Evolutionary conservation across 345 rosid species (phyloP).

Genomic region (Pseudoturritis turrita): DNA sequence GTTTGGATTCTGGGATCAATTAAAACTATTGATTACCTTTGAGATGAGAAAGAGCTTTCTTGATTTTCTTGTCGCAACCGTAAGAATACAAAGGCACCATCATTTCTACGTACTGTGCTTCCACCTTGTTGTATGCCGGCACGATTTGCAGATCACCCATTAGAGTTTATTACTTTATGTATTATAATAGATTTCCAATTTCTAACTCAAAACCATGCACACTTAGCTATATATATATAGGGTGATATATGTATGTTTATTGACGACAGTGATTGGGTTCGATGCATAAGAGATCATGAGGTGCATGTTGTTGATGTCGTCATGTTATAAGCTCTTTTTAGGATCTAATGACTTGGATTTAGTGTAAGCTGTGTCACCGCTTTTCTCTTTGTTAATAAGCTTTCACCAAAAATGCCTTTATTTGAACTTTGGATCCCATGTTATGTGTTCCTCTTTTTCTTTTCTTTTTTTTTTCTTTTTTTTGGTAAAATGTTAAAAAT

Average conservation of each 20-base stretch:
- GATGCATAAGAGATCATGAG: slow-evolving; percentile 5
- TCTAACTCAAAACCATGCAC: slow-evolving; percentile 12
- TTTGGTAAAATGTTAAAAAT: too few relatives aligned
- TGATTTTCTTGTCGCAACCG: slow-evolving; percentile 78
- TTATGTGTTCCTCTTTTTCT: slow-evolving; percentile 19
- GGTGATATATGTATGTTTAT: background rate
- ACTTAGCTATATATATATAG: background rate
- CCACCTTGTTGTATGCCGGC: slow-evolving; percentile 57
- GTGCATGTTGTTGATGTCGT: slow-evolving; percentile 25
- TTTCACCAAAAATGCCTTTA: background rate
- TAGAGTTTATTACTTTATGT: background rate
- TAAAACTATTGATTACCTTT: slow-evolving; percentile 48
- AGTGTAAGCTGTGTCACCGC: slow-evolving; percentile 29
- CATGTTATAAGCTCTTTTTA: slow-evolving; percentile 26
- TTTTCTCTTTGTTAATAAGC: background rate
- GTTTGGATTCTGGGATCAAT: background rate
- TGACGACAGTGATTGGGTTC: background rate
- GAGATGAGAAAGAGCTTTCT: slow-evolving; percentile 66
- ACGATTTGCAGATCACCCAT: slow-evolving; percentile 76
- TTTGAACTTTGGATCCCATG: slow-evolving; percentile 22
- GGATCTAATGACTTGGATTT: slow-evolving; percentile 31
- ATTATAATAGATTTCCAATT: background rate
- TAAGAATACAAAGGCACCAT: slow-evolving; percentile 87
- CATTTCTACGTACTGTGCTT: slow-evolving; percentile 91
- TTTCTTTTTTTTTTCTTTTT: too few relatives aligned